Percentiles rank a stretch among this genome's conserved stretches.
These are phyloP conservation scores for Rhododendron vialii DNA, from an alignment of 148 eudicot species.

Conservation along the genomic window DNA sequence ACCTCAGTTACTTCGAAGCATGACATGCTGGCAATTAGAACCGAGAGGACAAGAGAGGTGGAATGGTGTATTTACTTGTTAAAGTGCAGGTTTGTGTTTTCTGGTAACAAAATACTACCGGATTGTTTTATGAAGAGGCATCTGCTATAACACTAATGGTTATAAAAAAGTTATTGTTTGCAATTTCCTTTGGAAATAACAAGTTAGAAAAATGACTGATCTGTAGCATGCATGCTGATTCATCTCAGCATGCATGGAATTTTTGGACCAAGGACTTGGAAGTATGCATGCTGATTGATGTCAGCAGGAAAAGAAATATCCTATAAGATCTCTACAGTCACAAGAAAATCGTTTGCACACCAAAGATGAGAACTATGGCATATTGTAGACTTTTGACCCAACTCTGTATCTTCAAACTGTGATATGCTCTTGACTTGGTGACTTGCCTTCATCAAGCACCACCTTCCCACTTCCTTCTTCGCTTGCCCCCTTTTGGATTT, in stretches of 20 bases:
- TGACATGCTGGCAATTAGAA: neutral
- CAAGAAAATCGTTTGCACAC: neutral
- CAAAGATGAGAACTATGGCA: neutral
- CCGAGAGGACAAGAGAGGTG: neutral
- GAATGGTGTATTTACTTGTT: neutral
- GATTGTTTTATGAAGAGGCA: neutral
- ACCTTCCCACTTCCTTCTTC: neutral
- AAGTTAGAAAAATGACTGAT: neutral
- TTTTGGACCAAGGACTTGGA: neutral
- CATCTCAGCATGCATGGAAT: neutral
- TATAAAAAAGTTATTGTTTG: neutral
- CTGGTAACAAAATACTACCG: neutral
- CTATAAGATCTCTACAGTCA: neutral
- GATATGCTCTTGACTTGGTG: neutral
- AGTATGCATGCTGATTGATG: neutral
- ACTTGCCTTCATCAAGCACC: neutral
- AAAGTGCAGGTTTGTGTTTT: neutral
- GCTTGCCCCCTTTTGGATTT: neutral
- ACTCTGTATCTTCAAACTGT: neutral
- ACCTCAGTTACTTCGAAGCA: neutral
- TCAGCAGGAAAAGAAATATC: neutral
- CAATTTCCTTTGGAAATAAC: neutral
- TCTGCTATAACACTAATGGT: neutral
- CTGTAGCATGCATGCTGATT: neutral
- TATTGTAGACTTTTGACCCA: neutral